phyloP scores from a whole-genome alignment of 176 grass and related monocot species.

The Puccinellia tenuiflora region DNA sequence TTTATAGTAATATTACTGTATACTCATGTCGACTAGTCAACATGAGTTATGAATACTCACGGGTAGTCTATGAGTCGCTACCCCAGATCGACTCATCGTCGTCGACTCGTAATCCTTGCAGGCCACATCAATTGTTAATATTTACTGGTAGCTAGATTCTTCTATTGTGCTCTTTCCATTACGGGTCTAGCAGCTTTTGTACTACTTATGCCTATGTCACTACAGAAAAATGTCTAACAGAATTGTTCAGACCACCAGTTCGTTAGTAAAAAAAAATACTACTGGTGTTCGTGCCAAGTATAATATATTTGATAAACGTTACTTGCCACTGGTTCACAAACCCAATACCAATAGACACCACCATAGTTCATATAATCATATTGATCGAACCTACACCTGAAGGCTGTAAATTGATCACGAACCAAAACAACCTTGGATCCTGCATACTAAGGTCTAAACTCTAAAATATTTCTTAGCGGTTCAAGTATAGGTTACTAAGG shows the following conservation, averaged over 20 bases:
- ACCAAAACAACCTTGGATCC: not conserved
- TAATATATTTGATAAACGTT: not conserved
- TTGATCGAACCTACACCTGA: constrained; percentile 7
- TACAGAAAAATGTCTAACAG: not conserved
- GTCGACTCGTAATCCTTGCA: too few species aligned
- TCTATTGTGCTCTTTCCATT: not conserved
- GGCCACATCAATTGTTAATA: not conserved
- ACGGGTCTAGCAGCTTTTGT: not conserved
- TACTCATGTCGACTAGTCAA: too few species aligned
- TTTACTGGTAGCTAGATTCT: not conserved
- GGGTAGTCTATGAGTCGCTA: too few species aligned
- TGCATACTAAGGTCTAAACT: not conserved
- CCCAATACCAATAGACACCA: not conserved
- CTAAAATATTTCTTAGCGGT: not conserved
- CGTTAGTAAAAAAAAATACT: not conserved
- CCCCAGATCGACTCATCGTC: too few species aligned
- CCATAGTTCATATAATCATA: not conserved
- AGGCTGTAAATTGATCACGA: constrained; percentile 18
- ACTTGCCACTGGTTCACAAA: not conserved
- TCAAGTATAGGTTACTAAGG: not conserved
- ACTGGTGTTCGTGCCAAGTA: too few species aligned
- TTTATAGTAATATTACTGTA: too few species aligned
- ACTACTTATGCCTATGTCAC: not conserved
- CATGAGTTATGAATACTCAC: too few species aligned
- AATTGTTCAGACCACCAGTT: not conserved